Evolutionary conservation across 2,329 filamentous ascomycete species (phyloP).

Genomic region (Trichoderma citrinoviride): DNA sequence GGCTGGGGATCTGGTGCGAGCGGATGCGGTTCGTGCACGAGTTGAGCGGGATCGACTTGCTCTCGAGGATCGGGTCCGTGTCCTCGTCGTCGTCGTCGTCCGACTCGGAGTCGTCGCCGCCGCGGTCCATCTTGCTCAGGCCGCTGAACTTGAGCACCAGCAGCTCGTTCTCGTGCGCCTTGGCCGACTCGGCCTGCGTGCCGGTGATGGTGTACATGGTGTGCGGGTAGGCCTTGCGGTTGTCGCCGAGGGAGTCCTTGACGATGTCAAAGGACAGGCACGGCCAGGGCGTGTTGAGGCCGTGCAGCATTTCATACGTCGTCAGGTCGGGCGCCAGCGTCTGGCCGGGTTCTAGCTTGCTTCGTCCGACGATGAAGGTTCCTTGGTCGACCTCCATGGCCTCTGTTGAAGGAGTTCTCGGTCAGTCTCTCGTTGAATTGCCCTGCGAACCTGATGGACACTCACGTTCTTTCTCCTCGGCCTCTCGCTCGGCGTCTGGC

Average conservation of each 20-base stretch:
- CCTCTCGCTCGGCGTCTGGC: slow-evolving; percentile 88
- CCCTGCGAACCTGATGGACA: not conserved
- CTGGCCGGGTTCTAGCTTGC: slow-evolving; percentile 87
- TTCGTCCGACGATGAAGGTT: slow-evolving; percentile 93
- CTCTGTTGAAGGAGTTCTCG: slow-evolving; percentile 41
- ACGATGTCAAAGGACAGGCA: slow-evolving; percentile 95
- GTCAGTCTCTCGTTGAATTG: not conserved
- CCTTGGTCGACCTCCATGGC: slow-evolving; percentile 93
- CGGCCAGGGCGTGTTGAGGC: slow-evolving; percentile 90
- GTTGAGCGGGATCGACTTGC: slow-evolving; percentile 78
- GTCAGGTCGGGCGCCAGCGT: slow-evolving; percentile 85
- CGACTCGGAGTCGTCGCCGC: slow-evolving; percentile 62
- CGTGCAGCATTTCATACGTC: slow-evolving; percentile 98
- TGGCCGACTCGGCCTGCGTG: slow-evolving; percentile 78
- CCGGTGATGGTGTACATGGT: slow-evolving; percentile 94
- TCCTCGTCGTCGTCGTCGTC: slow-evolving; percentile 74
- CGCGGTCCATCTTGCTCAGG: slow-evolving; percentile 79
- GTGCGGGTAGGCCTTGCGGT: slow-evolving; percentile 88
- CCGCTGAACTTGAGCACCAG: slow-evolving; percentile 97
- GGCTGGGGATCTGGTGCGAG: slow-evolving; percentile 72
- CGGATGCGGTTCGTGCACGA: slow-evolving; percentile 95
- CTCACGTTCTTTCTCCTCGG: slow-evolving; percentile 71
- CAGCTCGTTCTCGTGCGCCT: slow-evolving; percentile 83
- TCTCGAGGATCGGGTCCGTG: slow-evolving; percentile 88
- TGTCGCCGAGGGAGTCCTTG: slow-evolving; percentile 79